Conservation (phyloP, 441 rosid genomes). For the Gossypium davidsonii region DNA sequence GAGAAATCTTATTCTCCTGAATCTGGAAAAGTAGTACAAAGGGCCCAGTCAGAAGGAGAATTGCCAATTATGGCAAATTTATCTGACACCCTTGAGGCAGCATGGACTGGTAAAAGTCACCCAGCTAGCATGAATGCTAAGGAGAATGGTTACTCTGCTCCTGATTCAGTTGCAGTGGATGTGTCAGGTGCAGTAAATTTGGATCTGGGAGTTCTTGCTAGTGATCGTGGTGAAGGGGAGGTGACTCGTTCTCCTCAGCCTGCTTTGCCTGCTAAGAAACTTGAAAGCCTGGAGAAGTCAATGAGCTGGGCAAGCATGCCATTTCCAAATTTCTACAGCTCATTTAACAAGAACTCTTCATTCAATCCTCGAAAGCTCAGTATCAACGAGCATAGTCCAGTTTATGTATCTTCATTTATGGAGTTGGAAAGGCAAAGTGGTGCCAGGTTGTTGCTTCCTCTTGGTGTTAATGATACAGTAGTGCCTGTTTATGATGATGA, state of each 20-base stretch:
- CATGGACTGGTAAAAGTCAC: constrained; percentile 62
- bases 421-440: constrained; percentile 45
- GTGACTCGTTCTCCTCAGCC: constrained; percentile 21
- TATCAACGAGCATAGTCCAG: constrained; percentile 40
- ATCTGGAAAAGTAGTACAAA: constrained; percentile 37
- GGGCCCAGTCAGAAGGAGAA: constrained; percentile 52
- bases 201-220: constrained; percentile 13
- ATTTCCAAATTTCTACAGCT: constrained; percentile 38
- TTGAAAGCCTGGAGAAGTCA: constrained; percentile 32
- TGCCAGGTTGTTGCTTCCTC: constrained; percentile 49
- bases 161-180: constrained; percentile 22
- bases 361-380: constrained; percentile 41
- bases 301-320: constrained; percentile 37
- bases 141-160: constrained; percentile 30
- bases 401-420: constrained; percentile 38
- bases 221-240: constrained; percentile 22
- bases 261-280: constrained; percentile 20
- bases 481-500: constrained; percentile 61
- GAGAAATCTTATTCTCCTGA: constrained; percentile 36
- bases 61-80: constrained; percentile 36
- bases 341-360: constrained; percentile 31
- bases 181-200: constrained; percentile 24
- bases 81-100: constrained; percentile 67
- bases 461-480: constrained; percentile 44
- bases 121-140: constrained; percentile 28